These are phyloP conservation scores for Dioscorea zingiberensis DNA, from an alignment of 106 monocot genomes.

Conservation along the genomic window DNA sequence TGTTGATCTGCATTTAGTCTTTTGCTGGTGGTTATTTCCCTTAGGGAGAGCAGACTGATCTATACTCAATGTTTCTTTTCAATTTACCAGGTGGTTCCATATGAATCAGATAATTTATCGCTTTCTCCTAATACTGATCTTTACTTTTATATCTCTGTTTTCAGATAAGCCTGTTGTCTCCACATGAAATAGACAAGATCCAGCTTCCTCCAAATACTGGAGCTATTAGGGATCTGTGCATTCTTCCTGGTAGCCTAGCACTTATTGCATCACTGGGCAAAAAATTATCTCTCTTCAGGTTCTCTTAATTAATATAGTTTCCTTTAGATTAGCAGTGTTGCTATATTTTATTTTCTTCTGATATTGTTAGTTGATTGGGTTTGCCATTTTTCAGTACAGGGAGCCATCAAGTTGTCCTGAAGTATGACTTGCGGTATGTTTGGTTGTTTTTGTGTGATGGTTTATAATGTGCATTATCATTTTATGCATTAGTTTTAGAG, in stretches of 20 bases:
- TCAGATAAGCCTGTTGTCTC: conserved; percentile 62
- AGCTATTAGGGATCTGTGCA: conserved; percentile 61
- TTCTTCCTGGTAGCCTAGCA: conserved; percentile 53
- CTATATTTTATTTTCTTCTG: neutral
- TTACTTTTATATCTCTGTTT: neutral
- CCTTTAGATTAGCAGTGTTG: neutral
- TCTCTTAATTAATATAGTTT: neutral
- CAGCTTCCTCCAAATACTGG: conserved; percentile 59
- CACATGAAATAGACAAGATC: conserved; percentile 43
- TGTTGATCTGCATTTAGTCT: too few relatives aligned
- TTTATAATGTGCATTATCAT: too few relatives aligned
- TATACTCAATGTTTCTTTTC: neutral
- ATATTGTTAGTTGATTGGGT: conserved; percentile 2
- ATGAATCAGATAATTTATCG: too few relatives aligned
- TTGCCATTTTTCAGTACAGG: conserved; percentile 51
- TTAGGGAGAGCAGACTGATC: neutral
- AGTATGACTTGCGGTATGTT: conserved; percentile 73
- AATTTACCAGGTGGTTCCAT: neutral
- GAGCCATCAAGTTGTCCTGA: conserved; percentile 75
- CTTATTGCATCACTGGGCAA: conserved; percentile 80
- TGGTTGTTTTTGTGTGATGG: too few relatives aligned
- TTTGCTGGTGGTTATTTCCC: neutral
- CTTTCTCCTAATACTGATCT: too few relatives aligned
- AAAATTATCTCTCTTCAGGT: conserved; percentile 88
- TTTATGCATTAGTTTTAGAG: too few relatives aligned